Percentiles rank a stretch among this genome's conserved stretches.
Conservation (phyloP, 495 filamentous ascomycete species). For the Penicillium herquei region DNA sequence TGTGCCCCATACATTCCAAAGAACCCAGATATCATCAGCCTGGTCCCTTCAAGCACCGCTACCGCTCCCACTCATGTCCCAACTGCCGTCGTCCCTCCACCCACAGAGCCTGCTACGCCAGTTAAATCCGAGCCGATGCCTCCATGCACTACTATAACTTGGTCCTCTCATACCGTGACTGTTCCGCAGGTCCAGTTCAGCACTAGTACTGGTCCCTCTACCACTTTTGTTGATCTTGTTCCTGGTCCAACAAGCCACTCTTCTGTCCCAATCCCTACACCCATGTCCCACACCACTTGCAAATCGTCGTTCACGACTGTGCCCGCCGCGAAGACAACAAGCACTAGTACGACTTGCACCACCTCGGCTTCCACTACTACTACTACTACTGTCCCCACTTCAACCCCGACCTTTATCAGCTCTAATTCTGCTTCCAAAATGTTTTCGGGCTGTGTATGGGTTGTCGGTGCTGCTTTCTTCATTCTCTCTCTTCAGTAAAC, state of each 20-base stretch:
- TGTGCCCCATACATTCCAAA: constrained; percentile 69
- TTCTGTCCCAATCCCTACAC: background rate
- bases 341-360: too few relatives aligned
- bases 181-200: constrained; percentile 72
- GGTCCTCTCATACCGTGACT: constrained; percentile 59
- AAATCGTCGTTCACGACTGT: background rate
- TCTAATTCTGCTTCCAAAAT: background rate
- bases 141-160: constrained; percentile 62
- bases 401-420: background rate
- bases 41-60: constrained; percentile 54
- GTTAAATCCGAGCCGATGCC: constrained; percentile 12
- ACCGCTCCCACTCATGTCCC: background rate
- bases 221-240: constrained; percentile 25
- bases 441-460: background rate
- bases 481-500: background rate
- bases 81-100: constrained; percentile 4
- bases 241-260: background rate
- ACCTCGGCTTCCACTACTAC: background rate
- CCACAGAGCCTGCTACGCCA: constrained; percentile 26
- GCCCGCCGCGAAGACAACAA: background rate
- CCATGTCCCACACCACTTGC: background rate
- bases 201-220: constrained; percentile 45
- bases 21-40: constrained; percentile 83
- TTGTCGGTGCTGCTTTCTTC: constrained; percentile 2
- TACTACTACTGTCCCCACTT: background rate